Percentiles rank a stretch among this genome's conserved stretches.
These are phyloP conservation scores for Pyrrhoderma noxium DNA, from an alignment of 1,284 basidiomycete species.

Conservation along the genomic window DNA sequence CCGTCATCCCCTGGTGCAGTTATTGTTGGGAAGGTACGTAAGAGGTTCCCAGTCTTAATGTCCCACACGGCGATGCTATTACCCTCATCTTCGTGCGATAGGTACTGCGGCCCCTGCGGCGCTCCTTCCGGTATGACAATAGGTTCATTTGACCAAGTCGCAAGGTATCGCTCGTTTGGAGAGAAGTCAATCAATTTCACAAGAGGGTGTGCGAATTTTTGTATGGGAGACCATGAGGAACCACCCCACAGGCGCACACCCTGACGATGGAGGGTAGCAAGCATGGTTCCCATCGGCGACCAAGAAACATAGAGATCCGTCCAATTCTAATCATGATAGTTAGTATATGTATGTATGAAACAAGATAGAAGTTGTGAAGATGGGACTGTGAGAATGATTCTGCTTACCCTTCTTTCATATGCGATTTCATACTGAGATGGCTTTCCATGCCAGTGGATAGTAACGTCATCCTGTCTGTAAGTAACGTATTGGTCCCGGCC, in stretches of 20 bases:
- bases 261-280: slow-evolving; percentile 91
- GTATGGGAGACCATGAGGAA: slow-evolving; percentile 75
- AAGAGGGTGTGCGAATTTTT: slow-evolving; percentile 92
- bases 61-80: slow-evolving; percentile 99
- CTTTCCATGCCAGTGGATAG: slow-evolving; percentile 92
- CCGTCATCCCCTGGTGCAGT: slow-evolving; percentile 29
- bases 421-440: slow-evolving; percentile 83
- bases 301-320: slow-evolving; percentile 97
- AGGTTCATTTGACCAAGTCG: slow-evolving; percentile 97
- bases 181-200: slow-evolving; percentile 98
- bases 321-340: slow-evolving; percentile 60
- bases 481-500: slow-evolving; percentile 96
- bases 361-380: neutral
- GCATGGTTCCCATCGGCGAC: slow-evolving; percentile 93
- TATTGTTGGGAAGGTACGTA: slow-evolving; percentile 87
- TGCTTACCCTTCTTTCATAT: slow-evolving; percentile 59
- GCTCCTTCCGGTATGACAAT: slow-evolving; percentile 84
- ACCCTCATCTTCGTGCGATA: slow-evolving; percentile 93
- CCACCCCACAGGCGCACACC: slow-evolving; percentile 98
- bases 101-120: slow-evolving; percentile 76
- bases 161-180: slow-evolving; percentile 93
- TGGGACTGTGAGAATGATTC: slow-evolving; percentile 7
- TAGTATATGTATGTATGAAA: slow-evolving; percentile 16
- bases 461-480: slow-evolving; percentile 88
- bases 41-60: slow-evolving; percentile 85